Conservation (phyloP, 306 rosid species). For the Corylus heterophylla region DNA sequence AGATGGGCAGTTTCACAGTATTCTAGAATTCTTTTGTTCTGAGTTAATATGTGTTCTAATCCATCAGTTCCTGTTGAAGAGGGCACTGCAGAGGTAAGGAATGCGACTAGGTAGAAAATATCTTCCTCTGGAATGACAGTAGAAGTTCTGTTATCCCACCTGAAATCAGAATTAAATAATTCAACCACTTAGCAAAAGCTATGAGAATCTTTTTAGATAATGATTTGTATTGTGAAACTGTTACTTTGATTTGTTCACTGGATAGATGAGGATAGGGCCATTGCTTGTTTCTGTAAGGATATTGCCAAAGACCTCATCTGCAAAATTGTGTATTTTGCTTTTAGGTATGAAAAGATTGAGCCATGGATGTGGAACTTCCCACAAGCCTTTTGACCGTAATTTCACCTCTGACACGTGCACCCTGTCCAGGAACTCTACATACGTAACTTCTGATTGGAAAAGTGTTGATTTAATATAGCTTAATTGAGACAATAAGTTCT, state of each 20-base stretch:
- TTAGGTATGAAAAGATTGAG: constrained; percentile 90
- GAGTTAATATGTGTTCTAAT: constrained; percentile 73
- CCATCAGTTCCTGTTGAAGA: constrained; percentile 76
- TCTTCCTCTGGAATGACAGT: constrained; percentile 83
- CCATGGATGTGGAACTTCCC: constrained; percentile 99
- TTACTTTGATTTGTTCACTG: constrained; percentile 86
- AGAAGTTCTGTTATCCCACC: constrained; percentile 89
- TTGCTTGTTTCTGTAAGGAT: constrained; percentile 74
- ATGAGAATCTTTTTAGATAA: neutral
- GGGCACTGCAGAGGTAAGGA: constrained; percentile 84
- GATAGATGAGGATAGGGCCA: constrained; percentile 90
- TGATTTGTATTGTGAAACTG: neutral
- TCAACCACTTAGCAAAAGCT: constrained; percentile 7
- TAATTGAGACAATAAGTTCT: constrained; percentile 42
- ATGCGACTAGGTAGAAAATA: constrained; percentile 80
- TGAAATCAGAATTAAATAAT: constrained; percentile 37
- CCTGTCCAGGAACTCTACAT: constrained; percentile 79
- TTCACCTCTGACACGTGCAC: constrained; percentile 85
- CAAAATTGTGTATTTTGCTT: constrained; percentile 76
- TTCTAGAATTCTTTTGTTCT: constrained; percentile 79
- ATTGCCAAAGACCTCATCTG: constrained; percentile 75
- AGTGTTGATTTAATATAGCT: constrained; percentile 80
- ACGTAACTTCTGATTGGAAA: constrained; percentile 71
- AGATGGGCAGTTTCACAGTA: constrained; percentile 67
- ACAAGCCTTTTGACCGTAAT: constrained; percentile 82